A percentile compares a stretch with the other conserved stretches of the same genome.
Evolutionary conservation across 306 rosid genomes (phyloP).

Genomic region (Castanea mollissima): DNA sequence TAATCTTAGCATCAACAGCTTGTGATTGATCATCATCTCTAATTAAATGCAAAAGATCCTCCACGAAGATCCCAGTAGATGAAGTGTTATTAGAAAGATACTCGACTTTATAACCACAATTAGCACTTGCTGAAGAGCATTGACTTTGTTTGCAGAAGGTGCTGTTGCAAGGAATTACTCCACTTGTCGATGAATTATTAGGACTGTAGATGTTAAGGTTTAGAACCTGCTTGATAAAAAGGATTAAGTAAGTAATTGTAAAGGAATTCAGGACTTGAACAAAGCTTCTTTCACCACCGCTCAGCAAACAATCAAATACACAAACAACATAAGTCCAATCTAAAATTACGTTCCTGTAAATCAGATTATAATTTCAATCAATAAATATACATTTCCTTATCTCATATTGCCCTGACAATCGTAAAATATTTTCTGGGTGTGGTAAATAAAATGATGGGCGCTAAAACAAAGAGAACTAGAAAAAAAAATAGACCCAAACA

Average conservation of each 20-base stretch:
- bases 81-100: slow-evolving; percentile 69
- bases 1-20: slow-evolving; percentile 37
- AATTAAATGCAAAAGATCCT: slow-evolving; percentile 74
- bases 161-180: slow-evolving; percentile 59
- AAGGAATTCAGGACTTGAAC: slow-evolving; percentile 16
- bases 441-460: background rate
- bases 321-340: too few relatives aligned
- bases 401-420: background rate
- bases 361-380: background rate
- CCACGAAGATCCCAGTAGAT: slow-evolving; percentile 67
- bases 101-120: slow-evolving; percentile 51
- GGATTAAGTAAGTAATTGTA: slow-evolving; percentile 19
- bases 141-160: slow-evolving; percentile 41
- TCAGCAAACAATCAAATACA: background rate
- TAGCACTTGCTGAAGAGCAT: slow-evolving; percentile 50
- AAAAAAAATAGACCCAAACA: too few relatives aligned
- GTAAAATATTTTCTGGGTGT: background rate
- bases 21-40: slow-evolving; percentile 47
- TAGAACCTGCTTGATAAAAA: slow-evolving; percentile 33
- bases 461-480: too few relatives aligned
- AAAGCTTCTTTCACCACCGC: slow-evolving; percentile 8
- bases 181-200: slow-evolving; percentile 61
- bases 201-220: slow-evolving; percentile 62
- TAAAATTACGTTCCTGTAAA: background rate
- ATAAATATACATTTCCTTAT: background rate